Base-by-base conservation (phyloP, 2,329 filamentous ascomycete species). In the Nothophoma quercina region DNA sequence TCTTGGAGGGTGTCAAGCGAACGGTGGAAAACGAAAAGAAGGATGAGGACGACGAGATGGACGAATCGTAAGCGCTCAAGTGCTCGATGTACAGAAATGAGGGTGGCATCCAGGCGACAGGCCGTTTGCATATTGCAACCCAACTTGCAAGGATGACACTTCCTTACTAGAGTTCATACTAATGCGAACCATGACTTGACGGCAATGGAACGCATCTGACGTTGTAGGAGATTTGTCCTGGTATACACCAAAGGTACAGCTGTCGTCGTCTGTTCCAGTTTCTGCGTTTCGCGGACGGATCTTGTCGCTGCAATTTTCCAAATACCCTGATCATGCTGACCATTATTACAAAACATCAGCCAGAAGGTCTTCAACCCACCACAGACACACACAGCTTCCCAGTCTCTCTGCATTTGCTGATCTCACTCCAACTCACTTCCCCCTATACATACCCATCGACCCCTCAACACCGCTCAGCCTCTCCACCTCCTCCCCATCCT, bases 1-100 rank as follows among this genome's bases (percentile, higher is more conserved):
- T 99, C 75, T 83, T 99, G 18, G 85, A 96, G 49, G 95, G 93
- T 3, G 87, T 97, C 39, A 95, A 89, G 81, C 88, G 85, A 77
- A 87, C 85, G 5, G 88, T 92, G 0, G 83, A 88, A 62, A 80
- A 78, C 53, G 72, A 76, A n/a, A 60, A 61, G 30, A 65, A 69
- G 21, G 59, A 47, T 8, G 64, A 62, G 3, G 65, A 61, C 8
- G 63, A 69, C 30, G 58, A 67, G n/a, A 74, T 74, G 71, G 70
- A 72, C 29, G 71, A 69, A 10, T 64, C 55, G 26, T 73, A 55
- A 60, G 30, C n/a, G 36, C 19, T 23, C 25, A 8, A 13, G 8
- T 21, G 19, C 18, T 32, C 16, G 15, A 32, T 25, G 6, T 7
- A 5, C n/a, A 39, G 23, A 19, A 10, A n/a, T 6, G 26, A 19